These are phyloP conservation scores for Aspergillus sojae DNA, from an alignment of 2,329 filamentous ascomycete genomes.

Conservation along the genomic window DNA sequence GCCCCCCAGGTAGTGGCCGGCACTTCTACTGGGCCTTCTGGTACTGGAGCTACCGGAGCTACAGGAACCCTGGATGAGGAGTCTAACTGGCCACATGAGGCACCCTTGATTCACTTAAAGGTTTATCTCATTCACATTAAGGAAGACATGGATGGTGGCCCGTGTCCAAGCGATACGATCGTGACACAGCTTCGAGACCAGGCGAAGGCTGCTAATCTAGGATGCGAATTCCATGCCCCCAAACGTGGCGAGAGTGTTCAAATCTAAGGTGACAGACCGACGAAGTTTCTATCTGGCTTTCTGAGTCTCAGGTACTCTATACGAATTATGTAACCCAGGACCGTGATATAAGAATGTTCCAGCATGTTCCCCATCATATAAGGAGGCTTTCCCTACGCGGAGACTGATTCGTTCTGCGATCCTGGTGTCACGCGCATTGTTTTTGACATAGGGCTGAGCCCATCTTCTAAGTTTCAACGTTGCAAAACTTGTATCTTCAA, in stretches of 20 bases:
- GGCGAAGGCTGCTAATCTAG: conserved; percentile 67
- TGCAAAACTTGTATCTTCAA: background rate
- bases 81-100: conserved; percentile 9
- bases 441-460: background rate
- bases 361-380: background rate
- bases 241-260: conserved; percentile 62
- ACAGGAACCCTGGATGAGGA: conserved; percentile 8
- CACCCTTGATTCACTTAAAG: conserved; percentile 70
- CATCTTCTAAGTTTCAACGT: background rate
- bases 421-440: background rate
- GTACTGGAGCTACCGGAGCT: conserved; percentile 7
- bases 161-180: conserved; percentile 66
- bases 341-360: background rate
- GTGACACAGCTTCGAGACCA: conserved; percentile 68
- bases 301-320: background rate
- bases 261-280: conserved; percentile 28
- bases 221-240: conserved; percentile 78
- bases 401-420: background rate
- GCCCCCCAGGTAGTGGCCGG: background rate
- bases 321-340: background rate
- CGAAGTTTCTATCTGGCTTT: background rate
- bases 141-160: conserved; percentile 75
- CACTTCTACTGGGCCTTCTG: conserved; percentile 4
- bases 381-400: background rate
- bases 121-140: conserved; percentile 94